phyloP scores from a whole-genome alignment of 148 eudicot species.

The Euryodendron excelsum region DNA sequence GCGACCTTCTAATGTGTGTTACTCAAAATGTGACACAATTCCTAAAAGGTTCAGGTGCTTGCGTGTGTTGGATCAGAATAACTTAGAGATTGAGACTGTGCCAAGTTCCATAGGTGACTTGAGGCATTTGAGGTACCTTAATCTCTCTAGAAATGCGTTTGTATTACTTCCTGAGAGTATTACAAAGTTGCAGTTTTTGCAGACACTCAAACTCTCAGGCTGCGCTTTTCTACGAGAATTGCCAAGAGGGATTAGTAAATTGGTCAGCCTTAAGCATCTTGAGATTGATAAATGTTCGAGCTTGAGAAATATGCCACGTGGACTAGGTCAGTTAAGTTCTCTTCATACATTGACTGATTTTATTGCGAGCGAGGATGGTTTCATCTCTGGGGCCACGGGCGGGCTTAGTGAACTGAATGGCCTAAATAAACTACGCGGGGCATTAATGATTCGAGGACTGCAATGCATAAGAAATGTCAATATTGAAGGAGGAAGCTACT shows the following conservation, averaged over 20 bases:
- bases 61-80: not conserved
- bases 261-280: not conserved
- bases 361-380: not conserved
- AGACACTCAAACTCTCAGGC: not conserved
- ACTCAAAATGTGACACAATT: not conserved
- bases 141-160: not conserved
- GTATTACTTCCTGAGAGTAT: not conserved
- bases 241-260: not conserved
- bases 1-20: not conserved
- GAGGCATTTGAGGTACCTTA: conserved; percentile 4
- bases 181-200: not conserved
- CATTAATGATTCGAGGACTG: not conserved
- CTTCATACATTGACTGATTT: not conserved
- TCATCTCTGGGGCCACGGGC: not conserved
- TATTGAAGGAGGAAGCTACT: not conserved
- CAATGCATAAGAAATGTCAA: not conserved
- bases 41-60: not conserved
- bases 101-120: not conserved
- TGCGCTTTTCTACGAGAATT: not conserved
- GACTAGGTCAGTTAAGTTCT: not conserved
- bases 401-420: not conserved
- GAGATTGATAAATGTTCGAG: too few relatives aligned
- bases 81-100: not conserved
- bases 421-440: not conserved
- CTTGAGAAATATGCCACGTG: not conserved